phyloP scores from a whole-genome alignment of 1,139 yeast species.

The Yamadazyma sp. region DNA sequence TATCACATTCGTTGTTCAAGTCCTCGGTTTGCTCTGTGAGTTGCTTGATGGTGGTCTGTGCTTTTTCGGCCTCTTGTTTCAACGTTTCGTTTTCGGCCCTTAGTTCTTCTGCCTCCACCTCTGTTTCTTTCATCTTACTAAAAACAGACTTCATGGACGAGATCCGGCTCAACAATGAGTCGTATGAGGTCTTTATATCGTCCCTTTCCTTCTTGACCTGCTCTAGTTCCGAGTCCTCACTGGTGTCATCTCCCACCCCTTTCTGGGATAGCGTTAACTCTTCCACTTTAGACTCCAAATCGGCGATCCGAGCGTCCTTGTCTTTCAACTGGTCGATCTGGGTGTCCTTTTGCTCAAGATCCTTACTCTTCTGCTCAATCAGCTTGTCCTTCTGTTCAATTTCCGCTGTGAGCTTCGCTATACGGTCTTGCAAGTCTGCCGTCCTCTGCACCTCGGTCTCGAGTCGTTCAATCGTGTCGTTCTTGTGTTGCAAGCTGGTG shows the following conservation, averaged over 20 bases:
- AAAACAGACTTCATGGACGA: constrained; percentile 80
- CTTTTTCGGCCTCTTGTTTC: constrained; percentile 11
- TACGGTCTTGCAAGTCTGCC: background rate
- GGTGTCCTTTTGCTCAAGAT: no score
- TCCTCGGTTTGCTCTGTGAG: constrained; percentile 55
- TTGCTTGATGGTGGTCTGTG: constrained; percentile 12
- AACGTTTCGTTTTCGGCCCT: constrained; percentile 40
- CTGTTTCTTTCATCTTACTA: constrained; percentile 72
- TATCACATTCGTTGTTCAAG: constrained; percentile 67
- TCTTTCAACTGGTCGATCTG: constrained; percentile 2
- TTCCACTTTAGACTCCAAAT: constrained; percentile 4
- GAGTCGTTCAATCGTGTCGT: constrained; percentile 17
- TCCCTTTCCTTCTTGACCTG: constrained; percentile 52
- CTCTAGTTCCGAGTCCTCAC: constrained; percentile 5
- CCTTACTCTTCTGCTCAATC: constrained; percentile 2
- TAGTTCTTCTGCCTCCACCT: constrained; percentile 63
- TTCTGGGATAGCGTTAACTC: background rate
- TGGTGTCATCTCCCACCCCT: background rate
- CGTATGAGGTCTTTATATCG: constrained; percentile 69
- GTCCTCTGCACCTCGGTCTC: background rate
- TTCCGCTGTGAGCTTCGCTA: constrained; percentile 1
- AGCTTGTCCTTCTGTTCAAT: constrained; percentile 5
- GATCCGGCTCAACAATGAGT: constrained; percentile 68
- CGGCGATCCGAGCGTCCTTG: constrained; percentile 5
- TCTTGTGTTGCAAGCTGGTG: constrained; percentile 29